A percentile compares a stretch with the other conserved stretches of the same genome.
Conservation (phyloP, 1,284 basidiomycete genomes). For the Porogramme epimiltina region DNA sequence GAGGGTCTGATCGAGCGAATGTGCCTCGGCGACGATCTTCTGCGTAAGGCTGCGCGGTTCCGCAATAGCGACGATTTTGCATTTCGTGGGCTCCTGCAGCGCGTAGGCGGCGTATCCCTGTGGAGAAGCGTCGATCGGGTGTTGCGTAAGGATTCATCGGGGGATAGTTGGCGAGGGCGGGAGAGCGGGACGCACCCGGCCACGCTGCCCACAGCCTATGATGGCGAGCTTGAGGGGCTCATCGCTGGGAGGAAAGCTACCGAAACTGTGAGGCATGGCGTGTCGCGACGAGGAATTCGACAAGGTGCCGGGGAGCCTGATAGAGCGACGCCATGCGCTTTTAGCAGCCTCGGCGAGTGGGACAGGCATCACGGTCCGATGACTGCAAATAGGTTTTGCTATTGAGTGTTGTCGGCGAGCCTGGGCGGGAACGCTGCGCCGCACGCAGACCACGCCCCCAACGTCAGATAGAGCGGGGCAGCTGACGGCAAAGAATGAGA, state of each 20-base stretch:
- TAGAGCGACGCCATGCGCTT: constrained; percentile 23
- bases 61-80: constrained; percentile 80
- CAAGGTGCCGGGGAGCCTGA: constrained; percentile 14
- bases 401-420: neutral
- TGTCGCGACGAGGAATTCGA: neutral
- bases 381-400: neutral
- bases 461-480: no score
- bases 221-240: constrained; percentile 49
- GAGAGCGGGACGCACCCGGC: constrained; percentile 48
- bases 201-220: constrained; percentile 83
- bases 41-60: constrained; percentile 77
- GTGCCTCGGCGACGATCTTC: constrained; percentile 51
- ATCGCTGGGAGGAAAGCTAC: constrained; percentile 5
- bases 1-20: constrained; percentile 63
- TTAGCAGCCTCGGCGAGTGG: constrained; percentile 11
- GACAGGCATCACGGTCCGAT: constrained; percentile 21
- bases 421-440: neutral
- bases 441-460: neutral
- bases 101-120: constrained; percentile 74
- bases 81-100: constrained; percentile 55
- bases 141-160: no score
- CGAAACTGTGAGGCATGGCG: constrained; percentile 30
- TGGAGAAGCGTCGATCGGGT: neutral
- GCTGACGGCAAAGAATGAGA: no score
- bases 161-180: neutral